Evolutionary conservation across 1,284 basidiomycete genomes (phyloP), one percentile per base, ranked within the genome.

Genomic region (Melampsora americana): DNA sequence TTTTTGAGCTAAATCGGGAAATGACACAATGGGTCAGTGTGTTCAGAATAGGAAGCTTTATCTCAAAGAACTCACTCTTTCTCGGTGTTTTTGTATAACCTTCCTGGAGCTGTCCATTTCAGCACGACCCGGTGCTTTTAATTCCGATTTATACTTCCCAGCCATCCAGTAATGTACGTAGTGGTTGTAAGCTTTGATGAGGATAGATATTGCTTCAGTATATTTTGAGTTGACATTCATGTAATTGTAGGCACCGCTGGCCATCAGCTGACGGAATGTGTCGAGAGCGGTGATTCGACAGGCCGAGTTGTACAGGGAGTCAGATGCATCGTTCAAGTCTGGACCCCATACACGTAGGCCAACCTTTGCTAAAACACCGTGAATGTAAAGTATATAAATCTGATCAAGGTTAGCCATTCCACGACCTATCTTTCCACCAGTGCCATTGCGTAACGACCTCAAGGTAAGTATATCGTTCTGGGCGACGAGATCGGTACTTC

Each of bases 171-270:
- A 74, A 32, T 74, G 72, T 1, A 74, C 64, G 60, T 35, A 74
- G 50, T 74, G 72, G 26, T 74, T 61, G 42, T 67, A 74, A 2
- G 65, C 39, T 32, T 32, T 35, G 1, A 60, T 67, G 0, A 66
- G 48, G 2, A 74, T 32, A 39, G 16, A 42, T 2, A 66, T 48
- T 32, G 50, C 14, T 4, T 44, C 44, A 6, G 39, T 9, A 44
- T 66, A 61, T 26, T 67, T 59, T 23, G 5, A 20, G 3, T 48
- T 67, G 26, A 67, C 59, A 28, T 67, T 74, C 64, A 74, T 67
- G 48, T 74, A 67, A 2, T 65, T 18, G n/a, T 67, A 74, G 16
- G 72, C 72, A 26, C 50, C 64, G n/a, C 30, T 39, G 0, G 42
- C 32, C n/a, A 64, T 26, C 11, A 66, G 44, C 44, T 74, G 64